A percentile compares a stretch with the other conserved stretches of the same genome.
Evolutionary conservation across 2,329 filamentous ascomycete genomes (phyloP).

Genomic region (Pyricularia sp.): DNA sequence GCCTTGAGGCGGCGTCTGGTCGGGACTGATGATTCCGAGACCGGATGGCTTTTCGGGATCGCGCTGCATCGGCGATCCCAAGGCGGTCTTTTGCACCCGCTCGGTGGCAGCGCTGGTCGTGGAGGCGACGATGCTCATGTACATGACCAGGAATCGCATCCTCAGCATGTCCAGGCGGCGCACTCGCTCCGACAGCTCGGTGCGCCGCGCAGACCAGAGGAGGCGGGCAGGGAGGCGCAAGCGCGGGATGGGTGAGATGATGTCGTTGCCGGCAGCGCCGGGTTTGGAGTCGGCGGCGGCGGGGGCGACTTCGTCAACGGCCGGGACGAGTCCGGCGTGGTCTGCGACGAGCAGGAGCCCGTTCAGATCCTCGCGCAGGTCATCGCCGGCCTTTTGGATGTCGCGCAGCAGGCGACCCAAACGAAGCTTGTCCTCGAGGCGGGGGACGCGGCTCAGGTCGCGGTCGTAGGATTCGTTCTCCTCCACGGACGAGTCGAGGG

Average conservation of each 20-base stretch:
- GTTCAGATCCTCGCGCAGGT: slow-evolving; percentile 51
- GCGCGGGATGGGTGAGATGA: slow-evolving; percentile 10
- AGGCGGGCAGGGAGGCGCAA: slow-evolving; percentile 40
- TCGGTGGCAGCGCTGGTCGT: slow-evolving; percentile 23
- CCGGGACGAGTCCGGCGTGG: slow-evolving; percentile 14
- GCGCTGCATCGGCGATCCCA: slow-evolving; percentile 10
- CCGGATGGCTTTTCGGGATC: slow-evolving; percentile 19
- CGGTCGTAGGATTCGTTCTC: slow-evolving; percentile 57
- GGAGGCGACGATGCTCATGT: slow-evolving; percentile 49
- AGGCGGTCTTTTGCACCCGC: slow-evolving; percentile 19
- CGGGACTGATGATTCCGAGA: slow-evolving; percentile 1
- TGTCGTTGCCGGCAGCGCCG: background rate
- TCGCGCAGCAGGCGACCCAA: slow-evolving; percentile 48
- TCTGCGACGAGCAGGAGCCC: slow-evolving; percentile 36
- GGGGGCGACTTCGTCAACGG: background rate
- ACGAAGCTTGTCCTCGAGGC: slow-evolving; percentile 53
- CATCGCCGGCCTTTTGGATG: slow-evolving; percentile 51
- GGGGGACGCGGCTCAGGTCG: slow-evolving; percentile 46
- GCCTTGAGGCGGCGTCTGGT: background rate
- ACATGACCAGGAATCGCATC: slow-evolving; percentile 56
- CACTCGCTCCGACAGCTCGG: slow-evolving; percentile 45
- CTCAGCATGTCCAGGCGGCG: slow-evolving; percentile 50
- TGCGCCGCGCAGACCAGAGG: slow-evolving; percentile 48
- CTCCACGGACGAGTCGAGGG: slow-evolving; percentile 50
- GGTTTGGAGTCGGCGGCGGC: background rate